Conservation (phyloP, 2,329 filamentous ascomycete genomes). For the Teratosphaeria pseudoeucalypti region DNA sequence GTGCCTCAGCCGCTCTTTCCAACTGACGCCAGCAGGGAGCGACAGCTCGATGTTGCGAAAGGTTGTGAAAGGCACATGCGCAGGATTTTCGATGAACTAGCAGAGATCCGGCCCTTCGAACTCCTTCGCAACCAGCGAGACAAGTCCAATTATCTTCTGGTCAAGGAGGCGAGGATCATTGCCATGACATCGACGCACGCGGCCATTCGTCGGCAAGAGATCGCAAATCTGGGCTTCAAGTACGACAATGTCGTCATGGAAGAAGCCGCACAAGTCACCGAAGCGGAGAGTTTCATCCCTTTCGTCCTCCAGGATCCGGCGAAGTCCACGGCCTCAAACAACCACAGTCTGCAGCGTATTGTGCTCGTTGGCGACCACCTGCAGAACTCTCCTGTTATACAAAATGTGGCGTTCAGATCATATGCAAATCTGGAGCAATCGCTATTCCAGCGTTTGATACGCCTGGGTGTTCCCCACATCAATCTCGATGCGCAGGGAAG, state of each 20-base stretch:
- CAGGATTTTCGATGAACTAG: conserved; percentile 83
- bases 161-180: conserved; percentile 92
- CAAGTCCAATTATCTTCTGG: conserved; percentile 89
- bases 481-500: conserved; percentile 89
- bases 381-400: conserved; percentile 92
- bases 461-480: conserved; percentile 84
- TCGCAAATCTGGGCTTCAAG: conserved; percentile 82
- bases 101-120: conserved; percentile 90
- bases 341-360: conserved; percentile 67
- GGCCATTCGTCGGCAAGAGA: conserved; percentile 85
- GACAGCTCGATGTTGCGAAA: conserved; percentile 62
- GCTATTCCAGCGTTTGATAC: conserved; percentile 80
- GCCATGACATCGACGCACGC: conserved; percentile 99
- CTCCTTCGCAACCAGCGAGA: conserved; percentile 80
- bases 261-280: conserved; percentile 94
- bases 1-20: conserved; percentile 81
- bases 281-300: conserved; percentile 94
- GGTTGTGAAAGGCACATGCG: conserved; percentile 84
- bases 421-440: conserved; percentile 96
- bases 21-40: conserved; percentile 50
- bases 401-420: conserved; percentile 85
- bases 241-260: conserved; percentile 99
- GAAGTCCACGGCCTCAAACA: conserved; percentile 10
- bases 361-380: conserved; percentile 92
- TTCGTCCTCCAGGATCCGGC: conserved; percentile 68